Percentiles rank a stretch among this genome's conserved stretches.
These are phyloP conservation scores for sweet orange (Citrus sinensis) DNA, from an alignment of 345 rosid species.

Conservation along the genomic window DVS_A1.0 CM039166.1:19627501-19628000, in stretches of 20 bases:
- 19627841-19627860: not conserved
- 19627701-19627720: constrained; percentile 66
- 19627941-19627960: not conserved
- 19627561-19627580: constrained; percentile 33
- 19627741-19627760: constrained; percentile 11
- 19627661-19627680: constrained; percentile 73
- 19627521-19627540: constrained; percentile 36
- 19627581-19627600: constrained; percentile 53
- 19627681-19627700: constrained; percentile 81
- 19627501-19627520: constrained; percentile 35
- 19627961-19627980: not conserved
- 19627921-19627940: not conserved
- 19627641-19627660: constrained; percentile 75
- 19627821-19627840: not conserved
- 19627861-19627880: not conserved
- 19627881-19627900: not conserved
- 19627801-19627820: not conserved
- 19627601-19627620: constrained; percentile 66
- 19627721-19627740: constrained; percentile 82
- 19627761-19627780: not conserved
- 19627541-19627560: constrained; percentile 23
- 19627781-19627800: not conserved
- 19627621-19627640: constrained; percentile 62
- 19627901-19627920: not conserved
- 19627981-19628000: not conserved